Evolutionary conservation across 306 rosid species (phyloP), one percentile per base, ranked within the genome.

Genomic region (Pachyrhizus erosus): DNA sequence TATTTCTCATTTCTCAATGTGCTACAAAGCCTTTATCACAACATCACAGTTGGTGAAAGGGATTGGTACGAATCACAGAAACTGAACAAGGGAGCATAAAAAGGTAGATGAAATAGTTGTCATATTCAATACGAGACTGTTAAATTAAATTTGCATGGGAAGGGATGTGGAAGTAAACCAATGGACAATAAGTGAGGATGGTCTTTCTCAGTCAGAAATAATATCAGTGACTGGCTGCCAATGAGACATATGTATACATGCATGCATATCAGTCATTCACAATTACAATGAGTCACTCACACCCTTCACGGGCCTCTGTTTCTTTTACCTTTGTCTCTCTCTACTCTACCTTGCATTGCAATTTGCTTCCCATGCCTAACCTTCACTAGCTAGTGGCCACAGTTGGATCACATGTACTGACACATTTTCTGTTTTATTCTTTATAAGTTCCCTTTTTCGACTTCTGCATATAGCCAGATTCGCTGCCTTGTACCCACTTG

Each of bases 321-420:
- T 82, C 80, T 77, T 86, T 86, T 84, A 65, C 57, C 3, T 85
- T 71, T 83, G 76, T 83, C 87, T 77, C 86, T 73, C 42, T 37
- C 42, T 37, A 37, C 77, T 55, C 39, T 55, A 21, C 37, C 49
- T 23, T 52, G 7, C 40, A 7, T 33, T 45, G 24, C 46, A 40
- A 48, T 33, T 65, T 73, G 3, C 65, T 58, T 66, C 54, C 76
- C 66, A 74, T 75, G 61, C 87, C 81, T 60, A 80, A 65, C 65
- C 61, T 67, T 79, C 81, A 31, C 68, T 65, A 51, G 60, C 76
- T 72, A 77, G 65, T 66, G 83, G 78, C 84, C 70, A 74, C 49
- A 78, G 61, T 61, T 84, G 81, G 67, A 42, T 92, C 97, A 92
- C 97, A 89, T 92, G 95, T 77, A 75, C 92, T 89, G 91, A 87